phyloP scores from a whole-genome alignment of 306 rosid species.

The Comarum palustre region DNA sequence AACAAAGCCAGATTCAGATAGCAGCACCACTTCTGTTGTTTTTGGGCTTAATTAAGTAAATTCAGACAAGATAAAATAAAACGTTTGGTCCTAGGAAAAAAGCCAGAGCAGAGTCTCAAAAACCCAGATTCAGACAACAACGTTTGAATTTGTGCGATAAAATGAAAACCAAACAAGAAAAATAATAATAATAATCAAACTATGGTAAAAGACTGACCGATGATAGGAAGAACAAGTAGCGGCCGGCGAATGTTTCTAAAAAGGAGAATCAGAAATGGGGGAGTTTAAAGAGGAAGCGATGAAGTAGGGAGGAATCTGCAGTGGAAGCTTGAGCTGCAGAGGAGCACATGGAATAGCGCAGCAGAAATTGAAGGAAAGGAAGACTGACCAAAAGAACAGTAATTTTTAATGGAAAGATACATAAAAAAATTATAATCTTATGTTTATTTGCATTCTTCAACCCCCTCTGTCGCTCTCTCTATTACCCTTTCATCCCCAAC shows the following conservation, averaged over 20 bases:
- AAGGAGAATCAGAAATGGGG: conserved; percentile 9
- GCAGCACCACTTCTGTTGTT: background rate
- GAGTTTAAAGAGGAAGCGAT: conserved; percentile 16
- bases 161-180: conserved; percentile 1
- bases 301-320: conserved; percentile 44
- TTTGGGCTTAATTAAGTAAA: conserved; percentile 1
- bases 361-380: conserved; percentile 27
- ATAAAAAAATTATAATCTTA: no score
- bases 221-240: conserved; percentile 20
- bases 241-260: conserved; percentile 15
- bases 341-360: conserved; percentile 46
- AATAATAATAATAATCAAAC: background rate
- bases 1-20: conserved; percentile 22
- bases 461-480: background rate
- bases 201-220: conserved; percentile 46
- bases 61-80: conserved; percentile 1
- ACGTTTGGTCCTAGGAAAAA: background rate
- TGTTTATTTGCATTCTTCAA: conserved; percentile 7
- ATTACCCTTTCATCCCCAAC: background rate
- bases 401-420: conserved; percentile 44
- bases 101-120: background rate
- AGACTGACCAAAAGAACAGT: conserved; percentile 41
- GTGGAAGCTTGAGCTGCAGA: conserved; percentile 32
- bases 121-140: conserved; percentile 24
- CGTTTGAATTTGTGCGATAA: background rate